Conservation (phyloP, 2,329 filamentous ascomycete genomes). For the Hypoxylon sp. region DNA sequence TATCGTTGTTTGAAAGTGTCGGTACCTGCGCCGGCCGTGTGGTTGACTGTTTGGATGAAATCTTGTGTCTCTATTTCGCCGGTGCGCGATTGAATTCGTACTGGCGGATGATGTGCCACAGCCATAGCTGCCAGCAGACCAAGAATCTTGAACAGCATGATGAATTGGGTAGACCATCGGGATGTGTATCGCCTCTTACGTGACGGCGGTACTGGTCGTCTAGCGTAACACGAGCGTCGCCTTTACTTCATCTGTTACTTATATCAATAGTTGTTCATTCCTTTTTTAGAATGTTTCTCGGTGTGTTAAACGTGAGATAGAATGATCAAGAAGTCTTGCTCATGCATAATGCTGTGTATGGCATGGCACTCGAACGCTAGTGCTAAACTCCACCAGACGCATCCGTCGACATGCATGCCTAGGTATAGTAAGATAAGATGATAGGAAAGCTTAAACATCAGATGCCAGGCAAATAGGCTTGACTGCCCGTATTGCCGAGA, state of each 20-base stretch:
- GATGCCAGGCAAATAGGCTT: conserved; percentile 36
- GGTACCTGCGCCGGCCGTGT: conserved; percentile 24
- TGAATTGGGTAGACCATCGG: neutral
- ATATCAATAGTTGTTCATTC: neutral
- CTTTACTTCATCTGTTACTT: neutral
- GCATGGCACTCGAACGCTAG: neutral
- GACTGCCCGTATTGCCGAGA: conserved; percentile 19
- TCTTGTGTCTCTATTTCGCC: conserved; percentile 28
- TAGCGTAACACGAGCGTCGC: neutral
- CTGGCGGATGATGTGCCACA: conserved; percentile 23
- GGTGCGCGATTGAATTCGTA: conserved; percentile 28
- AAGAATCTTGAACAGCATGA: conserved; percentile 24
- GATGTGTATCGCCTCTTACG: neutral
- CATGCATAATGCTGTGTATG: neutral
- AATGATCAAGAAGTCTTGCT: neutral
- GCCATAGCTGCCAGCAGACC: conserved; percentile 15
- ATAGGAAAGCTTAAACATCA: conserved; percentile 27
- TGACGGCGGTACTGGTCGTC: neutral
- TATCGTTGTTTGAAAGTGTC: conserved; percentile 43
- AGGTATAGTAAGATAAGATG: conserved; percentile 21
- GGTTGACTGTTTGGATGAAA: conserved; percentile 43
- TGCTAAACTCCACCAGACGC: neutral
- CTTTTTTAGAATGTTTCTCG: neutral
- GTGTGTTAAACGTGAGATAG: neutral
- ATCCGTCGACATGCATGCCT: conserved; percentile 4